Evolutionary conservation across 495 filamentous ascomycete species (phyloP), one percentile per base, ranked within the genome.

Genomic region (Penicillium lividum): DNA sequence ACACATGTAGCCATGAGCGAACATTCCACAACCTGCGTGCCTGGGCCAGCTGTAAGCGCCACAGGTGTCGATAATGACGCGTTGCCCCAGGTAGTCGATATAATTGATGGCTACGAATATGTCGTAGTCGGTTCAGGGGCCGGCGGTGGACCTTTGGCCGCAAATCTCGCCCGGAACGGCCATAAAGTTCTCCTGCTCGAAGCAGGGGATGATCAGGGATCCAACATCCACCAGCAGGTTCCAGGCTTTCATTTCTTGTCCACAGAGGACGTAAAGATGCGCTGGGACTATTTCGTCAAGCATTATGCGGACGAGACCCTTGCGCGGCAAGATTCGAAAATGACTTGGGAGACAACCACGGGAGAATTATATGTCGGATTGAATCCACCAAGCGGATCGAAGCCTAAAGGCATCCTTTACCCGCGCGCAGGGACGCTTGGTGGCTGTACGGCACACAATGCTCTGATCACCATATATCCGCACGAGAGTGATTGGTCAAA

Each of bases 121-220:
- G 78, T 89, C 53, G 76, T 89, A 18, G 82, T 89, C 0, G 86
- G 86, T 29, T 82, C 77, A 43, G 86, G 86, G 13, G 82, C 86
- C 1, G 86, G 86, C 22, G 86, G 86, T 29, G 84, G 84, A 13
- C 84, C 84, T 10, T 62, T 89, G 4, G 86, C 86, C 0, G 79
- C 79, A 10, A 79, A 84, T n/a, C 81, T 88, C 7, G 86, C 84
- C 1, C 65, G 80, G 30, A 84, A 81, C 34, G 85, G 84, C 10
- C 80, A 82, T 63, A 82, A 74, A 48, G 83, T 82, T 0, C 77
- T 88, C 9, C 71, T 89, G 5, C 72, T 89, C 44, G 86, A 89
- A 61, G 83, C 86, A 3, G 86, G 86, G 28, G 77, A 81, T 49
- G 85, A 89, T 59, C 74, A 84, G 50, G 81, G 80, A 7, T 68